Base-by-base conservation (phyloP, 139 green algal genomes). In the Pedinophyceae sp. region DNA sequence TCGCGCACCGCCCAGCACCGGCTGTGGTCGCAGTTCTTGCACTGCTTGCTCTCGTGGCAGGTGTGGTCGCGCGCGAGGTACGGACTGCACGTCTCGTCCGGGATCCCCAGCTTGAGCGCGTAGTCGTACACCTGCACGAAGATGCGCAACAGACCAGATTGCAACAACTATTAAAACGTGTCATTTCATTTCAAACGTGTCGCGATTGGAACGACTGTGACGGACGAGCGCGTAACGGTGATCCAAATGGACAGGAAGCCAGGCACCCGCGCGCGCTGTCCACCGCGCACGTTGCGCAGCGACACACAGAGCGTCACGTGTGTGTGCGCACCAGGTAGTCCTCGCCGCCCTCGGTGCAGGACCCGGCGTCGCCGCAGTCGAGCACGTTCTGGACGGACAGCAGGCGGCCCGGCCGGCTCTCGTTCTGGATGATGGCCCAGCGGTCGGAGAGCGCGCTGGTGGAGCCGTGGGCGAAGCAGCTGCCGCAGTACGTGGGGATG, bases 41-140 rank as follows among this genome's bases (percentile, higher is more conserved):
- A 93, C 66, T 85, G 66, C 53, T 84, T 56, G 57, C 66, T 71
- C 34, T 40, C 45, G 48, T 72, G 71, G 64, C 81, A 78, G 52
- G 55, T 48, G 51, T 76, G 65, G 54, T 81, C 65, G 20, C 60
- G 47, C 25, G 76, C 78, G 53, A 69, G 50, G 59, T 89, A 95
- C 3, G 76, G 72, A 69, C 88, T 84, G 80, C 87, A 95, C 3
- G 77, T 89, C 55, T 95, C 84, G 39, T 84, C 75, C 25, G 78
- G 77, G 27, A 91, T 79, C n/a, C 83, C 57, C 10, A 62, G 23
- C 23, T 30, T 10, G 13, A 27, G 20, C 23, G 47, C 61, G 58
- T 65, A 70, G 13, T 20, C n/a, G 40, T 70, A 68, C 38, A 70
- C 58, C 7, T n/a, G n/a, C n/a, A n/a, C n/a, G n/a, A n/a, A n/a